A percentile compares a stretch with the other conserved stretches of the same genome.
These are phyloP conservation scores for Laburnicola sp. DNA, from an alignment of 2,329 filamentous ascomycete species.

Conservation along the genomic window DNA sequence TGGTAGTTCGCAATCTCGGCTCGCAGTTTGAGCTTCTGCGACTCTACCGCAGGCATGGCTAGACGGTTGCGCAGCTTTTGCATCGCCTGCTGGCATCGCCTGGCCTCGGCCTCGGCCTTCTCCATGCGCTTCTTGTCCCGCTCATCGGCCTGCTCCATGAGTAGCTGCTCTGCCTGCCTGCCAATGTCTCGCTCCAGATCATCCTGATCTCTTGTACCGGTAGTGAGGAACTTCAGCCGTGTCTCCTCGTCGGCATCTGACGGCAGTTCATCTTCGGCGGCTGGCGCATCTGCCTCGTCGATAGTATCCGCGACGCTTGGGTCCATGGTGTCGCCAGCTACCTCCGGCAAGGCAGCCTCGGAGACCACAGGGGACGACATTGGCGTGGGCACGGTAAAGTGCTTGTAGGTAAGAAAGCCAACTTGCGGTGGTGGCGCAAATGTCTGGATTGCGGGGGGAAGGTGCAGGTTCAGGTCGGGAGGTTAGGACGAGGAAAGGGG, in stretches of 20 bases:
- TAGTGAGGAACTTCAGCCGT: conserved; percentile 44
- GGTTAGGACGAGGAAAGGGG: no score
- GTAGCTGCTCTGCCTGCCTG: conserved; percentile 63
- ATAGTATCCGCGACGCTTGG: conserved; percentile 8
- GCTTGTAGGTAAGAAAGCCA: no score
- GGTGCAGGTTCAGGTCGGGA: no score
- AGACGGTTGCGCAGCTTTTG: conserved; percentile 61
- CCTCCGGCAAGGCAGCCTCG: no score
- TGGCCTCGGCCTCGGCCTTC: conserved; percentile 55
- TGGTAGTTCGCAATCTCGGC: conserved; percentile 69
- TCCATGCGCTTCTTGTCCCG: conserved; percentile 65
- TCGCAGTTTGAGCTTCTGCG: conserved; percentile 61
- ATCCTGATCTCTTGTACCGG: conserved; percentile 72
- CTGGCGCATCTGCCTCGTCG: conserved; percentile 14
- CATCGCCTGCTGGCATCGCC: conserved; percentile 68
- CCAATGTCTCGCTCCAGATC: conserved; percentile 88
- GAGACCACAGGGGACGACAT: no score
- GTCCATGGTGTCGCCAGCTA: conserved; percentile 13
- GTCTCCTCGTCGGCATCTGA: conserved; percentile 47
- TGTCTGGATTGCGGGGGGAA: no score
- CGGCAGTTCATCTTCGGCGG: conserved; percentile 24
- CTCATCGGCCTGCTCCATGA: conserved; percentile 65
- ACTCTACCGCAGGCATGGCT: conserved; percentile 56
- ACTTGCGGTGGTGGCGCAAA: no score
- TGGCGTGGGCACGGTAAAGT: no score